These are phyloP conservation scores for Tolypocladium cylindrosporum DNA, from an alignment of 2,329 filamentous ascomycete genomes.

Conservation along the genomic window DNA sequence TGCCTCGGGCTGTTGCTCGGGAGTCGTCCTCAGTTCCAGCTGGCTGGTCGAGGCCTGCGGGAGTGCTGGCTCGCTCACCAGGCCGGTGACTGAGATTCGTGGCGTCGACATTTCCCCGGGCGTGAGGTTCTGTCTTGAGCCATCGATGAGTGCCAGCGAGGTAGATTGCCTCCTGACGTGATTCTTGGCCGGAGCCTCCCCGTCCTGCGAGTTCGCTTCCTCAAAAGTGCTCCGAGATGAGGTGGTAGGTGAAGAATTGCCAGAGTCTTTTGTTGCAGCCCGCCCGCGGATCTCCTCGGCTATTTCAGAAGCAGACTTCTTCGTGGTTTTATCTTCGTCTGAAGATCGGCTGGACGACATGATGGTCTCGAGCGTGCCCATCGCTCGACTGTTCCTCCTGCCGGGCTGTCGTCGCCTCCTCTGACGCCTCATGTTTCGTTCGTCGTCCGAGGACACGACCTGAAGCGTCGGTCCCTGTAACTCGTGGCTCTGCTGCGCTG, in stretches of 20 bases:
- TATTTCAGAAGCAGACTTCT: constrained; percentile 47
- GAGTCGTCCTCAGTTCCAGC: constrained; percentile 32
- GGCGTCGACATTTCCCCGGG: constrained; percentile 18
- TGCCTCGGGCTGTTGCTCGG: constrained; percentile 15
- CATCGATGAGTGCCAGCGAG: constrained; percentile 27
- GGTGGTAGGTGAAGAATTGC: constrained; percentile 18
- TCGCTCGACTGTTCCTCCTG: constrained; percentile 41
- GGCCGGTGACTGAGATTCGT: constrained; percentile 25
- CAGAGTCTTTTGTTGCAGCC: constrained; percentile 26
- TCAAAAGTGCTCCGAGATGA: constrained; percentile 19
- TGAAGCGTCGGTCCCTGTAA: constrained; percentile 44
- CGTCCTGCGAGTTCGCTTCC: constrained; percentile 11
- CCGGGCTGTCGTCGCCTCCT: constrained; percentile 29
- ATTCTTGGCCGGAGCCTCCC: constrained; percentile 8
- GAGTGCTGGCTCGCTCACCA: constrained; percentile 45
- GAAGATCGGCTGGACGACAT: constrained; percentile 57
- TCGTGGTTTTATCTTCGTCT: constrained; percentile 50
- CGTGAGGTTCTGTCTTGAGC: constrained; percentile 21
- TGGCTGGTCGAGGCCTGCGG: constrained; percentile 46
- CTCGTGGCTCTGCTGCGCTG: constrained; percentile 18
- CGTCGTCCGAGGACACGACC: constrained; percentile 46
- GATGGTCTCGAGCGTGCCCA: constrained; percentile 56
- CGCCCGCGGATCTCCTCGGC: constrained; percentile 44
- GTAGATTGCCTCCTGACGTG: constrained; percentile 16
- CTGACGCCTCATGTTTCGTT: constrained; percentile 28